These are phyloP conservation scores for Buxus sempervirens DNA, from an alignment of 164 flowering plant species.

Conservation along the genomic window DNA sequence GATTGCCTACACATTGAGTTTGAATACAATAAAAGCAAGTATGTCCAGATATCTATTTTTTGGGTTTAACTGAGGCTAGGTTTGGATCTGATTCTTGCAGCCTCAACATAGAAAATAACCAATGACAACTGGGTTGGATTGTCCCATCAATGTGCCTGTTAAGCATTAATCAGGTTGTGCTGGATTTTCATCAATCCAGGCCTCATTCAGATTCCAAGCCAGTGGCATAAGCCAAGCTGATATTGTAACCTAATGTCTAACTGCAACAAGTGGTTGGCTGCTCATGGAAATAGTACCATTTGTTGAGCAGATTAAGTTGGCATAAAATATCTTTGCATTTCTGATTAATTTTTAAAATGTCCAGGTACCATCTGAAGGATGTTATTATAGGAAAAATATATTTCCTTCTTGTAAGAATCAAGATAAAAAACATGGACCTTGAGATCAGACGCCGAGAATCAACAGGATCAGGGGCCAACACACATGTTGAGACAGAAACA, in stretches of 20 bases:
- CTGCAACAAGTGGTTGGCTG: background rate
- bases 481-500: constrained; percentile 95
- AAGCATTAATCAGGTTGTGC: too few species aligned
- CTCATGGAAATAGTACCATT: background rate
- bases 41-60: constrained; percentile 22
- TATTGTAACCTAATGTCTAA: too few species aligned
- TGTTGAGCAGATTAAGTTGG: background rate
- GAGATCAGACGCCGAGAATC: constrained; percentile 96
- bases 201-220: too few species aligned
- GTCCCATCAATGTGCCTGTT: too few species aligned
- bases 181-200: too few species aligned
- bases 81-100: background rate
- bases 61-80: background rate
- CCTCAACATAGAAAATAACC: background rate
- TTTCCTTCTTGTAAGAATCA: constrained; percentile 92
- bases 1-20: constrained; percentile 96
- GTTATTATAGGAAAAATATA: constrained; percentile 91
- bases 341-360: constrained; percentile 15
- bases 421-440: constrained; percentile 94
- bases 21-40: constrained; percentile 97
- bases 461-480: constrained; percentile 90
- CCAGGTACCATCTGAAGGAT: constrained; percentile 96
- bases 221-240: too few species aligned
- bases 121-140: background rate
- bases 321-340: background rate